Evolutionary conservation across 2,329 filamentous ascomycete genomes (phyloP).

Genomic region (Fusarium sp.): DNA sequence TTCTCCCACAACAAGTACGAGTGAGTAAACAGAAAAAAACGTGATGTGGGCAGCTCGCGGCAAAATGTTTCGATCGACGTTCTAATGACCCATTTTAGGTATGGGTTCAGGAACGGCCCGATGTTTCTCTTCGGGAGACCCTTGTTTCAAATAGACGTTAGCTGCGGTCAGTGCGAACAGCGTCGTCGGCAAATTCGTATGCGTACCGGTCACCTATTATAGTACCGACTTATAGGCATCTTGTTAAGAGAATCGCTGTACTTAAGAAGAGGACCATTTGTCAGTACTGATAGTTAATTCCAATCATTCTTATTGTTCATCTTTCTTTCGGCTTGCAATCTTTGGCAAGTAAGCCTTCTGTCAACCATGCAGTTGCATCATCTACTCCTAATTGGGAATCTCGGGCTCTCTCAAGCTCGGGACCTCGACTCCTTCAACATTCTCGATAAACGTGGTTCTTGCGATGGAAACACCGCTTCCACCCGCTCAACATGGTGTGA

Average conservation of each 20-base stretch:
- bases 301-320: constrained; percentile 4
- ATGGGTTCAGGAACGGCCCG: neutral
- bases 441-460: neutral
- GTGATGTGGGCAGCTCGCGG: too few relatives aligned
- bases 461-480: constrained; percentile 5
- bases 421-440: too few relatives aligned
- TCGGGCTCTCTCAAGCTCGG: neutral
- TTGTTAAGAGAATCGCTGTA: too few relatives aligned
- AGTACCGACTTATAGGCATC: neutral
- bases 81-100: neutral
- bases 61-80: neutral
- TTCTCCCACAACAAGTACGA: neutral
- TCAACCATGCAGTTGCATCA: neutral
- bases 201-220: neutral
- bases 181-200: too few relatives aligned
- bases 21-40: neutral
- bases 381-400: neutral
- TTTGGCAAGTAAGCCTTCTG: constrained; percentile 15
- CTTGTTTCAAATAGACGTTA: neutral
- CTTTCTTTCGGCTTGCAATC: constrained; percentile 9
- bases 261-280: neutral
- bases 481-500: constrained; percentile 56
- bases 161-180: neutral
- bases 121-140: too few relatives aligned
- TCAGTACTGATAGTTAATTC: too few relatives aligned